Percentiles rank a stretch among this genome's conserved stretches.
phyloP scores from a whole-genome alignment of 805 yeast species.

The Metschnikowia dekortorum region DNA sequence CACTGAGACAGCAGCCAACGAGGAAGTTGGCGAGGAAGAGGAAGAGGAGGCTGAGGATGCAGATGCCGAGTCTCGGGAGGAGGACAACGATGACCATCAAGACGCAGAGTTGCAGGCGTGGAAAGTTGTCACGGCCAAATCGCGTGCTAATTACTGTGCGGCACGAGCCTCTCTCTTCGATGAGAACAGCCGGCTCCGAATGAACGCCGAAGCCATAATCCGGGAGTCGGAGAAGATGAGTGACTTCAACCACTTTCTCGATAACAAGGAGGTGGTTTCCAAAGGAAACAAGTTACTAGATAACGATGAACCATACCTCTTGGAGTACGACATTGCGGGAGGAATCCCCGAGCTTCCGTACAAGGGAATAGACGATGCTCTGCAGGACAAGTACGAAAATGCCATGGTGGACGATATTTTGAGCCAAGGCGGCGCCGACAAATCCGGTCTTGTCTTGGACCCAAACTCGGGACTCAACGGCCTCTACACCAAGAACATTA shows the following conservation, averaged over 20 bases:
- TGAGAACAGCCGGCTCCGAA: conserved; percentile 51
- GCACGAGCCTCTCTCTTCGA: conserved; percentile 63
- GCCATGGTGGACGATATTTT: conserved; percentile 32
- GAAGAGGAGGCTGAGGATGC: conserved; percentile 39
- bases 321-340: conserved; percentile 82
- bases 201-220: conserved; percentile 64
- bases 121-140: conserved; percentile 77
- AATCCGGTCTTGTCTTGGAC: conserved; percentile 28
- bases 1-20: conserved; percentile 5
- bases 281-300: conserved; percentile 46
- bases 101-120: conserved; percentile 79
- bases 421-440: conserved; percentile 17
- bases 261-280: conserved; percentile 35
- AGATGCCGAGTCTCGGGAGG: conserved; percentile 22
- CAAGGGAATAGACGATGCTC: conserved; percentile 44
- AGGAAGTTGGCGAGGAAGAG: conserved; percentile 38
- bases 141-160: conserved; percentile 70
- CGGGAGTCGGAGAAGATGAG: conserved; percentile 68
- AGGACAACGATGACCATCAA: conserved; percentile 54
- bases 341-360: conserved; percentile 67
- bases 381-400: conserved; percentile 37
- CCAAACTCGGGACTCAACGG: conserved; percentile 56
- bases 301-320: conserved; percentile 57
- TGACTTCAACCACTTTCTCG: conserved; percentile 46
- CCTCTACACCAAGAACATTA: conserved; percentile 60